A percentile compares a stretch with the other conserved stretches of the same genome.
phyloP scores from a whole-genome alignment of 2,329 filamentous ascomycete genomes.

The Huntiella savannae region DNA sequence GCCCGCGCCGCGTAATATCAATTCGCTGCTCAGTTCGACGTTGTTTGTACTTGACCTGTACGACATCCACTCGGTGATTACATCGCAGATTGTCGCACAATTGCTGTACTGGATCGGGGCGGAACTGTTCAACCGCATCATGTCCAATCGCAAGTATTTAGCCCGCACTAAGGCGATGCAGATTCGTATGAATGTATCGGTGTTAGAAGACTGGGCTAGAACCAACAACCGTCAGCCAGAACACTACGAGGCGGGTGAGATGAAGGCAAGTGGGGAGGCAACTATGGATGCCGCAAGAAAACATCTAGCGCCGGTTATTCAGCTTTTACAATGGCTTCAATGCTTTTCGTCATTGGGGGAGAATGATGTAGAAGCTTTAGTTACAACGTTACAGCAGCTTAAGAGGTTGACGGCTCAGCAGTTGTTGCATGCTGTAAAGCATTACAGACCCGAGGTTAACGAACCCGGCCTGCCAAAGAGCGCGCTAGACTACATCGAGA shows the following conservation, averaged over 20 bases:
- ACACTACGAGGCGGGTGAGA: constrained; percentile 85
- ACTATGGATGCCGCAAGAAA: constrained; percentile 68
- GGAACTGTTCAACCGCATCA: constrained; percentile 93
- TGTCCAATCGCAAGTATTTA: constrained; percentile 87
- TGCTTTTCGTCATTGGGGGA: constrained; percentile 80
- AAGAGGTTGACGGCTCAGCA: constrained; percentile 72
- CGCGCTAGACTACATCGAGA: constrained; percentile 67
- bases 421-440: constrained; percentile 75
- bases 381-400: constrained; percentile 76
- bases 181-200: constrained; percentile 96
- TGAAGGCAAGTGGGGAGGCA: constrained; percentile 65
- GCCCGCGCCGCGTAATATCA: constrained; percentile 83
- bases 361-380: constrained; percentile 74
- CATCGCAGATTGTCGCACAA: constrained; percentile 75
- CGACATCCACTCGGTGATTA: constrained; percentile 94
- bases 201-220: constrained; percentile 87
- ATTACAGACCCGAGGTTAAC: constrained; percentile 86
- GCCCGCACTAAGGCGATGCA: constrained; percentile 98
- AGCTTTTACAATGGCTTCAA: constrained; percentile 91
- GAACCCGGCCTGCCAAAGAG: constrained; percentile 82
- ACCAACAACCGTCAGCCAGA: constrained; percentile 86
- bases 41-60: constrained; percentile 97
- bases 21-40: constrained; percentile 83
- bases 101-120: constrained; percentile 91
- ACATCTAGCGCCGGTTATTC: constrained; percentile 78